Conservation (phyloP, 2,329 filamentous ascomycete species). For the Parascedosporium putredinis region DNA sequence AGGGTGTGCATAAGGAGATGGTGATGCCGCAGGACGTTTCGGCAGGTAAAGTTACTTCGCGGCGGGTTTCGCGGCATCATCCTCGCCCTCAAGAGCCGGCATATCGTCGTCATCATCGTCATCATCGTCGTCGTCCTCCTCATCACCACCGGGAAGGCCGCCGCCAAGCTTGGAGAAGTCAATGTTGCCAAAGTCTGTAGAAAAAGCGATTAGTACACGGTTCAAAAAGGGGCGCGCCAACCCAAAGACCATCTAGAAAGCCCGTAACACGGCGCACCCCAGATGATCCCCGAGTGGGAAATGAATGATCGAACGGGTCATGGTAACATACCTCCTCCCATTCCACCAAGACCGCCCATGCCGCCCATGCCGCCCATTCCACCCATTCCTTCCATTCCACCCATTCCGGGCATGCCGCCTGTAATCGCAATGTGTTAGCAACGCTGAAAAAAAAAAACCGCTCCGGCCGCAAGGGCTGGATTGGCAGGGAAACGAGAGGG, state of each 20-base stretch:
- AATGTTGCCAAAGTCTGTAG: slow-evolving; percentile 68
- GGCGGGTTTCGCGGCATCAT: slow-evolving; percentile 25
- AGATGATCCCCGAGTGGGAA: too few species aligned
- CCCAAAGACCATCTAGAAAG: too few species aligned
- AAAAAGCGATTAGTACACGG: neutral
- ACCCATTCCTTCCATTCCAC: slow-evolving; percentile 15
- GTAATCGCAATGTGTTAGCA: neutral
- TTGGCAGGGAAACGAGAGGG: slow-evolving; percentile 9
- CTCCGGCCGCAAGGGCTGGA: neutral
- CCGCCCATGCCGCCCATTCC: slow-evolving; percentile 15
- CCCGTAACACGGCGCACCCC: too few species aligned
- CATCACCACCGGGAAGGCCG: slow-evolving; percentile 33
- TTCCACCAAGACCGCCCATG: slow-evolving; percentile 14
- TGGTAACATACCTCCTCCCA: slow-evolving; percentile 8
- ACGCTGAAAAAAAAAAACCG: neutral
- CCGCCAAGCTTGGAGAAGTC: slow-evolving; percentile 87
- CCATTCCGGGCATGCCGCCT: slow-evolving; percentile 10
- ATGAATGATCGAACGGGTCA: too few species aligned
- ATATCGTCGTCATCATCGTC: slow-evolving; percentile 63
- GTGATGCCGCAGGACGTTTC: neutral
- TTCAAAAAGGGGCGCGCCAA: neutral
- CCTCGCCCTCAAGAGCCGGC: slow-evolving; percentile 65
- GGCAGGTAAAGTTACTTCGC: slow-evolving; percentile 2
- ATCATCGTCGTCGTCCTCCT: slow-evolving; percentile 33
- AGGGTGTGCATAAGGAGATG: too few species aligned